phyloP scores from a whole-genome alignment of 1,284 basidiomycete genomes.

The Lentinus polychrous region DNA sequence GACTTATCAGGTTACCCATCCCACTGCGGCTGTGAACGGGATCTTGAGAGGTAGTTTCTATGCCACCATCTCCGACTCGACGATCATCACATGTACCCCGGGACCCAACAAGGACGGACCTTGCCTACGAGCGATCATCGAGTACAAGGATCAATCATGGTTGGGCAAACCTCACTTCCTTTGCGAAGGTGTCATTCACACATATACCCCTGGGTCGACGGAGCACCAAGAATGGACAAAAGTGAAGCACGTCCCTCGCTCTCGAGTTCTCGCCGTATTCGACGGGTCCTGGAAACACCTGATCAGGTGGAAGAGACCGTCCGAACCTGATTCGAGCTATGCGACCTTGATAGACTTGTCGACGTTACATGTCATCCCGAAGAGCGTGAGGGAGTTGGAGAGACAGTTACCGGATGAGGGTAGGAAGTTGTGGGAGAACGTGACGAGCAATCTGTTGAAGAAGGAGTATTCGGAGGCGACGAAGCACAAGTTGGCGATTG shows the following conservation, averaged over 20 bases:
- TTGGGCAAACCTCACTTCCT: conserved; percentile 84
- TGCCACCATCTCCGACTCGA: conserved; percentile 77
- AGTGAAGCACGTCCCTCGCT: conserved; percentile 84
- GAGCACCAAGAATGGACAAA: conserved; percentile 77
- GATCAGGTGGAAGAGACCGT: conserved; percentile 68
- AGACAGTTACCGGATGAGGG: conserved; percentile 81
- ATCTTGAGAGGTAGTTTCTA: conserved; percentile 88
- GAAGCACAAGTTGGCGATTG: conserved; percentile 80
- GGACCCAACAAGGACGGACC: conserved; percentile 36
- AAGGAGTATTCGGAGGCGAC: conserved; percentile 92
- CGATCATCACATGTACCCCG: conserved; percentile 78
- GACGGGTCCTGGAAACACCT: conserved; percentile 86
- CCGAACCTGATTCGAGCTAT: conserved; percentile 42
- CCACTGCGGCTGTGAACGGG: conserved; percentile 86
- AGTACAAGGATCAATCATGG: conserved; percentile 99
- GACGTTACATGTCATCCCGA: conserved; percentile 71
- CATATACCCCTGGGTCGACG: conserved; percentile 56
- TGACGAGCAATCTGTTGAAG: conserved; percentile 68
- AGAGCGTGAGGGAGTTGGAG: conserved; percentile 77
- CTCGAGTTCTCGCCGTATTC: conserved; percentile 73
- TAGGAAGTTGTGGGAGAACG: conserved; percentile 82
- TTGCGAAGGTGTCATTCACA: conserved; percentile 87
- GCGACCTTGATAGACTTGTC: conserved; percentile 74
- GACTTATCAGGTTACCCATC: conserved; percentile 85
- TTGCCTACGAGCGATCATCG: conserved; percentile 72